Evolutionary conservation across 2,329 filamentous ascomycete genomes (phyloP), one percentile per base, ranked within the genome.

Genomic region (Alternaria arborescens): DNA sequence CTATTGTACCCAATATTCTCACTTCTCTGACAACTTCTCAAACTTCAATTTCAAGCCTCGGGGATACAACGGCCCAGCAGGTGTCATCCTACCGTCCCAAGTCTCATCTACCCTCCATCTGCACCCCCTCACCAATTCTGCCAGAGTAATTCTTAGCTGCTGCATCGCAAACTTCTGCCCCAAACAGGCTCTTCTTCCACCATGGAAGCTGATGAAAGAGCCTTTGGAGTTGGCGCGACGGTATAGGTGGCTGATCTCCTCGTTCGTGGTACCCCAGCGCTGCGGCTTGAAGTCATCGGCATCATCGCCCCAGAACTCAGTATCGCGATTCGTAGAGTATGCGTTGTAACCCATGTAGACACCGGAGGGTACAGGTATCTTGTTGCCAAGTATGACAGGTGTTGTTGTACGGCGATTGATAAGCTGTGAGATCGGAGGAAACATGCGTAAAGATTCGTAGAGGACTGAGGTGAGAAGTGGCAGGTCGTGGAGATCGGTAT

Each of bases 391-490:
- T 1, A 46, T 61, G 12, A 75, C 71, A 0, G 77, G 67, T 2
- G 66, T 62, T 0, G 77, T 78, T 4, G 78, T 77, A 26, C 68
- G 53, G 6, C 82, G 78, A 55, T 85, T 85, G 64, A 85, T 81
- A 42, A 85, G 74, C 59, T 85, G 82, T 0, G 77, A 80, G 52
- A 85, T 80, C 8, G 83, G 83, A 0, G 83, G 83, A 57, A 81
- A 83, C 46, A 85, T 75, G 2, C 83, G 81, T 12, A 85, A 76
- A 22, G 76, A 71, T 53, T 85, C 83, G 62, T 82, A 80, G 20
- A 85, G 72, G 24, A 82, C 76, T 0, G 83, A 72, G 1, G 79
- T 82, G 6, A 85, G 72, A 32, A 78, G 77, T 0, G 82, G 82
- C 28, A 83, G 71, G 24, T 36, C 14, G 32, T 36, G 32, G 4